Evolutionary conservation across 345 rosid genomes (phyloP), one percentile per base, ranked within the genome.

Genomic region (Eutrema yunnanense): DNA sequence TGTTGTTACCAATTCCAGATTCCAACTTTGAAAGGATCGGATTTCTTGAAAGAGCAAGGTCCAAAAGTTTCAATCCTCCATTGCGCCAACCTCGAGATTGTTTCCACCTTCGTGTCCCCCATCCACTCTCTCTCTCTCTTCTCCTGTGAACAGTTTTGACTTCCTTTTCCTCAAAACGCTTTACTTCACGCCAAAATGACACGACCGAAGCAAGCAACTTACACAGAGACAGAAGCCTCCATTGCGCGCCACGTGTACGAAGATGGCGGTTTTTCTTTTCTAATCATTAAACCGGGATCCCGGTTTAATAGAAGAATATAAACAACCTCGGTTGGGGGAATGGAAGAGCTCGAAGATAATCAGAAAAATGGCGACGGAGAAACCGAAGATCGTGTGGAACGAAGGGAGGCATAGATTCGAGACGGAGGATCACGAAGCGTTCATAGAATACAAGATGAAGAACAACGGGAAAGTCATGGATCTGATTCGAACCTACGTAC

Each of bases 31-130:
- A 94, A 94, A 53, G 97, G 91, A 49, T 94, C 97, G 36, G 98
- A 94, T 51, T 88, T 94, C 43, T 80, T 86, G 86, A 75, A 89
- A 52, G 91, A 81, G 57, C 83, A 83, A 71, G 97, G 89, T 4
- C 96, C 95, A 54, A 86, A 88, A 79, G 79, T 89, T 16, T 89
- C 95, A 82, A 94, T 86, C 79, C 83, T 85, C 98, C 98, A 94
- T 75, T 90, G 98, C 10, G 96, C 98, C 41, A 90, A 82, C 48
- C 97, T 85, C 42, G 97, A 94, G 78, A 90, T 85, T 2, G 96
- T 94, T 76, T 88, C 97, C 55, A 90, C 98, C 80, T 82, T 86
- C 43, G 96, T 83, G 76, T 91, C 98, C 54, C 75, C 88, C 92
- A 90, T 88, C 69, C 52, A 30, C 79, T 53, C 58, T 47, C 42